Percentiles rank a stretch among this genome's conserved stretches.
Evolutionary conservation across 495 filamentous ascomycete genomes (phyloP).

Genomic region (Penicillium maclennaniae): DNA sequence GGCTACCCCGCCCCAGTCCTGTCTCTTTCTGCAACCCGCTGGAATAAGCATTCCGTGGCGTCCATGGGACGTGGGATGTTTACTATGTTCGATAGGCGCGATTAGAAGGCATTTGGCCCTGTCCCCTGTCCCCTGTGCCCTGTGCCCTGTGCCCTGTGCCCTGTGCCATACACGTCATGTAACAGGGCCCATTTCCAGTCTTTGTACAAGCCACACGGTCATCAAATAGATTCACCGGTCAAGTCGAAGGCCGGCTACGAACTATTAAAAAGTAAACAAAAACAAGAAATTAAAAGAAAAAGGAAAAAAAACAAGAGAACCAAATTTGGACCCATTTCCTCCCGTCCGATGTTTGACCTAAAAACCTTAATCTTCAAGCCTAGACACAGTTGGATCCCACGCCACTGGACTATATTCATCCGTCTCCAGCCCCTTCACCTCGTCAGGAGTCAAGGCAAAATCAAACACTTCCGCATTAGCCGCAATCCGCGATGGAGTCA

Average conservation of each 20-base stretch:
- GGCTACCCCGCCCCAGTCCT: slow-evolving; percentile 9
- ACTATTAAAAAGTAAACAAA: no score
- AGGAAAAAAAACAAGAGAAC: no score
- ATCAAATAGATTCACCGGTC: not conserved
- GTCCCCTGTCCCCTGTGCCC: not conserved
- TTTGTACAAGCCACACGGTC: not conserved
- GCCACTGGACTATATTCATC: slow-evolving; percentile 58
- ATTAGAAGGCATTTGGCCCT: not conserved
- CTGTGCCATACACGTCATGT: not conserved
- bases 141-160: not conserved
- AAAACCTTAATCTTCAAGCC: slow-evolving; percentile 8
- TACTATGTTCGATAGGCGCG: not conserved
- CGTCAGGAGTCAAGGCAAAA: slow-evolving; percentile 62
- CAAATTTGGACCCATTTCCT: no score
- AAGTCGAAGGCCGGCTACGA: no score
- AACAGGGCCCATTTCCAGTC: not conserved
- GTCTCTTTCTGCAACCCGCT: slow-evolving; percentile 10
- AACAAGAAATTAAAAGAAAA: no score
- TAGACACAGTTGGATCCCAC: slow-evolving; percentile 44
- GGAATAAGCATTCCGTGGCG: slow-evolving; percentile 7
- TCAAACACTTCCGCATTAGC: slow-evolving; percentile 68
- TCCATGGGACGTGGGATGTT: not conserved
- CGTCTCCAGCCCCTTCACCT: slow-evolving; percentile 52
- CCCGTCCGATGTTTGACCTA: not conserved
- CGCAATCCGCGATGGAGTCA: slow-evolving; percentile 57